These are phyloP conservation scores for Glycine soja DNA, from an alignment of 306 rosid species.

Conservation along the genomic window DNA sequence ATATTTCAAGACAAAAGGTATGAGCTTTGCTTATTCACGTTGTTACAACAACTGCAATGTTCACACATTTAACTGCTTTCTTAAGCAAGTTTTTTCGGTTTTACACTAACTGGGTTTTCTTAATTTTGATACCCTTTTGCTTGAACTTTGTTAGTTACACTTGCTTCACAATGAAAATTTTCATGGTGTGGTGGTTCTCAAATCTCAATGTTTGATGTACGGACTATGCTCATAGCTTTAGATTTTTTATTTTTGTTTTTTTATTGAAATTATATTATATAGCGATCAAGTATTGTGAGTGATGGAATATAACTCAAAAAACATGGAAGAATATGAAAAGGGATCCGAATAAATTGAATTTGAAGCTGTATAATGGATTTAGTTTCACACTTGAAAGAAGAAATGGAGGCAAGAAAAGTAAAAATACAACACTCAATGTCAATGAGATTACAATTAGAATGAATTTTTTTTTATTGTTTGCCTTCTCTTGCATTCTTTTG, in stretches of 20 bases:
- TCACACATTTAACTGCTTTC: neutral
- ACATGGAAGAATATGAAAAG: neutral
- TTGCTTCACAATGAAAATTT: neutral
- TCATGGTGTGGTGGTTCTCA: neutral
- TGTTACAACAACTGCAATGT: no score
- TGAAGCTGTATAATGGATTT: neutral
- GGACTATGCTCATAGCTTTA: neutral
- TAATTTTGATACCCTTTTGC: neutral
- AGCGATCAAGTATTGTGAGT: neutral
- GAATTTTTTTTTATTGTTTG: no score
- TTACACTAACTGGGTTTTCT: neutral
- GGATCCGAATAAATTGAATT: neutral
- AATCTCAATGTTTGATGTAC: neutral
- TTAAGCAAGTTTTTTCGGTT: neutral
- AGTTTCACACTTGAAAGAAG: neutral
- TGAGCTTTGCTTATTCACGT: no score
- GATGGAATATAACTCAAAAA: neutral
- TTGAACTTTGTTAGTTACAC: neutral
- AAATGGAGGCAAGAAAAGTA: no score
- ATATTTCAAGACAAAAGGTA: no score
- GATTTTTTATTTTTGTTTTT: neutral
- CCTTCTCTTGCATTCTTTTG: neutral
- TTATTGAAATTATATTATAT: neutral
- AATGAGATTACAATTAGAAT: neutral
- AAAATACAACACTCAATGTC: no score